Evolutionary conservation across 2,329 filamentous ascomycete genomes (phyloP), one percentile per base, ranked within the genome.

Genomic region (Trichoderma sp.): DNA sequence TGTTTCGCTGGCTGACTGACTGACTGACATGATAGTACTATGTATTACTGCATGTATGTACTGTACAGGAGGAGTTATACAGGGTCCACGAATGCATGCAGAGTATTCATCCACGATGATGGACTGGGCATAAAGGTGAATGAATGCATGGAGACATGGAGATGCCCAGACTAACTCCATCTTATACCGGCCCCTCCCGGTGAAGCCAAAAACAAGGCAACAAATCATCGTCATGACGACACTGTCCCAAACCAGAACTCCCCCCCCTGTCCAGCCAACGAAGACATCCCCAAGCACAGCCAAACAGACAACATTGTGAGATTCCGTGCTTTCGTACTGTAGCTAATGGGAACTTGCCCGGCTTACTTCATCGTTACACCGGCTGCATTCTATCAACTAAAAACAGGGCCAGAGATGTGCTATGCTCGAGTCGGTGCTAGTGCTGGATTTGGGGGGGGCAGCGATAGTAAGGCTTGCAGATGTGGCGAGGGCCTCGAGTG

Each of bases 291-390:
- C 48, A 27, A 52, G 6, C 48, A 5, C 15, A 25, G 15, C 25
- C 56, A 59, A 37, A 15, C 25, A 56, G 32, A n/a, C n/a, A 22
- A 35, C n/a, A 22, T 12, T 2, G n/a, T 17, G 27, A 27, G 32
- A 59, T 45, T 17, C 13, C 27, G n/a, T 57, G 6, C 39, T n/a
- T n/a, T 45, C 39, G 39, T 45, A n/a, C n/a, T 42, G 15, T 42
- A 19, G 9, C n/a, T 22, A 45, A 45, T 45, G 22, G 42, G 42
- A 22, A 48, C 19, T 48, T 48, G 19, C 35, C 42, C 42, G 32
- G 45, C 59, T 63, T 63, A 63, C 59, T 50, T 63, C 59, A 63
- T 63, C 45, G 59, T 63, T 63, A 63, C 59, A 63, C 59, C 32
- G 8, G 19, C 53, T 60, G 27, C 27, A 60, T 48, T 50, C n/a